Conservation (phyloP, 257 asterid genomes). For the Mitragyna speciosa region DNA sequence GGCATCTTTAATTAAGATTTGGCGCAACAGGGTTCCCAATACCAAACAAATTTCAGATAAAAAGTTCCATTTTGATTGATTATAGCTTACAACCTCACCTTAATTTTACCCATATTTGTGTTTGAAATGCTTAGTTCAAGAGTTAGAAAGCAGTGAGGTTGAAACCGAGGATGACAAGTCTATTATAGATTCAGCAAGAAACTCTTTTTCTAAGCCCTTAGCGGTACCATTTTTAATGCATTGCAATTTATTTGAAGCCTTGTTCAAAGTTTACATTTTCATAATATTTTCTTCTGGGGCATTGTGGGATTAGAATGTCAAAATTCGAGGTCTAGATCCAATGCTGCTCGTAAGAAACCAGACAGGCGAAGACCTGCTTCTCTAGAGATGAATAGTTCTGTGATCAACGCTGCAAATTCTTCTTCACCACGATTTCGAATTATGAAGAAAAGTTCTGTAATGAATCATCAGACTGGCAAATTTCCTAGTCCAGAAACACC, state of each 20-base stretch:
- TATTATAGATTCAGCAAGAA: constrained; percentile 68
- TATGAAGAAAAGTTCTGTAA: constrained; percentile 56
- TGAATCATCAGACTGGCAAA: constrained; percentile 41
- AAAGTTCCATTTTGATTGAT: constrained; percentile 12
- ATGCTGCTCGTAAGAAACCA: constrained; percentile 43
- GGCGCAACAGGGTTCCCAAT: not conserved
- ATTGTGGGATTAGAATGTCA: constrained; percentile 68
- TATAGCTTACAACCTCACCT: constrained; percentile 23
- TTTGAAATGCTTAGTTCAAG: constrained; percentile 41
- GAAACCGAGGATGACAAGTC: constrained; percentile 72
- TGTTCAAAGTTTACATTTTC: constrained; percentile 5
- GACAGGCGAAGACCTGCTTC: constrained; percentile 75
- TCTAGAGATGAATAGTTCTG: constrained; percentile 62
- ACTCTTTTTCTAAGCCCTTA: constrained; percentile 86
- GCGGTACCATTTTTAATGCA: constrained; percentile 50
- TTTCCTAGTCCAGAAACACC: constrained; percentile 97
- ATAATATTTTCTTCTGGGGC: constrained; percentile 8
- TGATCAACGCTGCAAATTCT: constrained; percentile 37
- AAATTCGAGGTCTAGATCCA: constrained; percentile 64
- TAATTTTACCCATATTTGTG: constrained; percentile 15
- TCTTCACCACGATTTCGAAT: constrained; percentile 65
- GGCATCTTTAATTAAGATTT: not conserved
- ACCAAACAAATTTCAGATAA: not conserved
- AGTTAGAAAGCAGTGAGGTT: constrained; percentile 59
- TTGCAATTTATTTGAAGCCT: not conserved